phyloP scores from a whole-genome alignment of 495 filamentous ascomycete genomes.

The Podospora fimiseda region DNA sequence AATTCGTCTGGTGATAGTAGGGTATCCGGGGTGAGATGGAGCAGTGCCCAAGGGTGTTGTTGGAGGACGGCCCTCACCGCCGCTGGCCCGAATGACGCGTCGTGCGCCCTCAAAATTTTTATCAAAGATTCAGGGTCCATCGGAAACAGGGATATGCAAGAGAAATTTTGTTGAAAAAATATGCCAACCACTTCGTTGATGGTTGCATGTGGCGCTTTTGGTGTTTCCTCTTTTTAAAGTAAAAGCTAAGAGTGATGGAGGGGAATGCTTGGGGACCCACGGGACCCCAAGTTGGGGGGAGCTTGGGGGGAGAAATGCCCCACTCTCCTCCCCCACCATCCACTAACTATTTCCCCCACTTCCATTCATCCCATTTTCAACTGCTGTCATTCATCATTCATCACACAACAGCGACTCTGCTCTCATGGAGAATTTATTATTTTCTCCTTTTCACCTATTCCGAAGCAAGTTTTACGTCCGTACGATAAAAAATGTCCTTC shows the following conservation, averaged over 20 bases:
- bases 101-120: constrained; percentile 20
- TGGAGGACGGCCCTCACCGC: constrained; percentile 24
- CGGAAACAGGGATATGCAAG: background rate
- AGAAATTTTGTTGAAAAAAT: too few relatives aligned
- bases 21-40: constrained; percentile 38
- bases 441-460: background rate
- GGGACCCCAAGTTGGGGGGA: too few relatives aligned
- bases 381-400: background rate
- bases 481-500: constrained; percentile 4
- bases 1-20: constrained; percentile 39
- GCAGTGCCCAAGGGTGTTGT: constrained; percentile 28
- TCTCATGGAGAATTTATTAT: background rate
- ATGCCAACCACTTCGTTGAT: background rate
- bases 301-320: too few relatives aligned
- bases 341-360: background rate
- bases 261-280: too few relatives aligned
- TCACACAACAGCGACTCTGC: background rate
- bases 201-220: constrained; percentile 5
- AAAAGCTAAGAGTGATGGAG: too few relatives aligned
- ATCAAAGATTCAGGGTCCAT: constrained; percentile 27
- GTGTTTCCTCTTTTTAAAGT: background rate
- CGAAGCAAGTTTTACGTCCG: constrained; percentile 11
- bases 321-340: too few relatives aligned
- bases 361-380: background rate
- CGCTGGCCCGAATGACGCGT: constrained; percentile 24